Evolutionary conservation across 164 flowering plant genomes (phyloP).

Genomic region (Cinnamomum chago): DNA sequence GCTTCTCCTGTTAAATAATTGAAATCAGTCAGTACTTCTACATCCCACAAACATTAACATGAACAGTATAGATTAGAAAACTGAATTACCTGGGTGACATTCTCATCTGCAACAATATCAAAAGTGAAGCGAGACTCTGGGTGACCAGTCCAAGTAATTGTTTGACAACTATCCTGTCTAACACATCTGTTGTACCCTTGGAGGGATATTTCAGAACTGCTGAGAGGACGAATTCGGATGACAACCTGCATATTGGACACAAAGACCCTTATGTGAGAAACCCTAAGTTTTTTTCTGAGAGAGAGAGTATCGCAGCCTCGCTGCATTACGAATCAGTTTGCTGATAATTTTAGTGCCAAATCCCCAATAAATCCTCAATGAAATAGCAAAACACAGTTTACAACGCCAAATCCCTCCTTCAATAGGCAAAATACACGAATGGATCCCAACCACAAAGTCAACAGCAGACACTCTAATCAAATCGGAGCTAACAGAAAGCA

Average conservation of each 20-base stretch:
- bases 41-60: background rate
- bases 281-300: background rate
- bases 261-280: background rate
- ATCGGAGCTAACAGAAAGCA: background rate
- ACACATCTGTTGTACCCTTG: conserved; percentile 82
- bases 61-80: background rate
- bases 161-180: conserved; percentile 73
- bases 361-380: too few species aligned
- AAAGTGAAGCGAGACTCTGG: conserved; percentile 95
- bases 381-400: background rate
- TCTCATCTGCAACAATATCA: conserved; percentile 92
- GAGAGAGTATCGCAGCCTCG: background rate
- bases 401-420: background rate
- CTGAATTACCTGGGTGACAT: conserved; percentile 69
- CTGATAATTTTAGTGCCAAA: too few species aligned
- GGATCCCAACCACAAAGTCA: background rate
- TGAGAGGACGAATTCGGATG: conserved; percentile 89
- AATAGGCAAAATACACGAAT: background rate
- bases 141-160: conserved; percentile 87
- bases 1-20: conserved; percentile 58
- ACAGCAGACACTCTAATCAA: background rate
- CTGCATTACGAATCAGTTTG: too few species aligned
- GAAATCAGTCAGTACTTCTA: background rate
- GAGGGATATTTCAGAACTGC: conserved; percentile 62
- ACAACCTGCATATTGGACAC: conserved; percentile 52